Conservation (phyloP, 208 protist species). For the Strigomonas culicis region DNA sequence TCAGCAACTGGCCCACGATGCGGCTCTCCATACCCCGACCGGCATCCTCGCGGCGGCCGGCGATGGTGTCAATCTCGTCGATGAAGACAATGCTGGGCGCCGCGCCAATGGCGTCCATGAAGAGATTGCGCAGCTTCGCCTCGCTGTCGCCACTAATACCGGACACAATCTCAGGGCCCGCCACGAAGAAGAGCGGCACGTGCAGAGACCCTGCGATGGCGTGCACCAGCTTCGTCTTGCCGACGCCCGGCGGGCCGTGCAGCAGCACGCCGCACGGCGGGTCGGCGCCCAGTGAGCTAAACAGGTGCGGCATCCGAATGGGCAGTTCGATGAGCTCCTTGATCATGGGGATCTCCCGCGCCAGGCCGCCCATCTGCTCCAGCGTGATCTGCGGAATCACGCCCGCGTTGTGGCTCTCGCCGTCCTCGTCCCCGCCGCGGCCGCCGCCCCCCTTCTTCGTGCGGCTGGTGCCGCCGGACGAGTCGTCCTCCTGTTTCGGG, state of each 20-base stretch:
- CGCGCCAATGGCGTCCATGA: slow-evolving; percentile 88
- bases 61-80: slow-evolving; percentile 99
- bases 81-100: slow-evolving; percentile 99
- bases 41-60: slow-evolving; percentile 92
- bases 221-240: slow-evolving; percentile 95
- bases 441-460: neutral
- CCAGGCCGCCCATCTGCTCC: slow-evolving; percentile 91
- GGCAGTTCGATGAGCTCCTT: slow-evolving; percentile 95
- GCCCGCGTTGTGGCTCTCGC: slow-evolving; percentile 31
- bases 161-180: slow-evolving; percentile 95
- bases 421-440: slow-evolving; percentile 3
- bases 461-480: neutral
- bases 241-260: slow-evolving; percentile 96
- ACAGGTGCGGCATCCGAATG: slow-evolving; percentile 94
- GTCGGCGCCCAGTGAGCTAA: slow-evolving; percentile 93
- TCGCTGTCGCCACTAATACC: slow-evolving; percentile 99
- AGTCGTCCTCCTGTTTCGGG: slow-evolving; percentile 18
- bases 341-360: slow-evolving; percentile 90
- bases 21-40: slow-evolving; percentile 98
- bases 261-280: slow-evolving; percentile 95
- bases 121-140: slow-evolving; percentile 95
- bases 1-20: slow-evolving; percentile 98
- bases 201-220: slow-evolving; percentile 94
- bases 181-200: slow-evolving; percentile 94
- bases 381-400: slow-evolving; percentile 84